Base-by-base conservation (phyloP, 83 land plant genomes). In the Picea mariana region DNA sequence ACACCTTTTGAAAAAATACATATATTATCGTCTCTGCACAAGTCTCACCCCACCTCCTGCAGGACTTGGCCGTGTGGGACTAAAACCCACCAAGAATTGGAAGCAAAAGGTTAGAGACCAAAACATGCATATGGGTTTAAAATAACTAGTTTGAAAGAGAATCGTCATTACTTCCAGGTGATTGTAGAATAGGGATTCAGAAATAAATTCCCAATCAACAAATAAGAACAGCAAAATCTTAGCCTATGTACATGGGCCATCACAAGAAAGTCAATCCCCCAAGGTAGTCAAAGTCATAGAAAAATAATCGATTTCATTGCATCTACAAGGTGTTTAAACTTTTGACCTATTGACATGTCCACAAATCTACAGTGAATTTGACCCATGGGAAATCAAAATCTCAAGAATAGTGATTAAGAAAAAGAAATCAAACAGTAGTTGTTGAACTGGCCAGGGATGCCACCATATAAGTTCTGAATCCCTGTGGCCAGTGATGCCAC, bases 1-100 rank as follows among this genome's bases (percentile, higher is more conserved):
- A n/a, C n/a, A 98, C 99, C 95, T 98, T 98, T 69, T 91, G 90
- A 60, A 96, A 94, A 80, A 96, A 93, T 6, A 96, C 87, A 79
- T 84, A 87, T 52, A 98, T 93, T 61, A 92, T 97, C 26, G 95
- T 93, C 75, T 96, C 99, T 12, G 95, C 98, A 85, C 94, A 92
- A 34, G 99, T 94, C 85, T 96, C 98, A 4, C 99, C 98, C 58
- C n/a, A n/a, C 90, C 98, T 58, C 93, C 95, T 24, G 87, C 87
- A 44, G 97, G 95, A 82, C 83, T 90, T 67, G 90, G 95, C 64
- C 95, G 83, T 72, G 98, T 92, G 73, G 99, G 99, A 82, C 99
- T 97, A 60, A 85, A 63, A 83, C 47, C 40, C 15, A 67, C 61
- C 47, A 83, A 18, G 8, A 52, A 75, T 52, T 21, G 26, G 11